These are phyloP conservation scores for Teratosphaeria zuluensis DNA, from an alignment of 2,329 filamentous ascomycete species.

Conservation along the genomic window DNA sequence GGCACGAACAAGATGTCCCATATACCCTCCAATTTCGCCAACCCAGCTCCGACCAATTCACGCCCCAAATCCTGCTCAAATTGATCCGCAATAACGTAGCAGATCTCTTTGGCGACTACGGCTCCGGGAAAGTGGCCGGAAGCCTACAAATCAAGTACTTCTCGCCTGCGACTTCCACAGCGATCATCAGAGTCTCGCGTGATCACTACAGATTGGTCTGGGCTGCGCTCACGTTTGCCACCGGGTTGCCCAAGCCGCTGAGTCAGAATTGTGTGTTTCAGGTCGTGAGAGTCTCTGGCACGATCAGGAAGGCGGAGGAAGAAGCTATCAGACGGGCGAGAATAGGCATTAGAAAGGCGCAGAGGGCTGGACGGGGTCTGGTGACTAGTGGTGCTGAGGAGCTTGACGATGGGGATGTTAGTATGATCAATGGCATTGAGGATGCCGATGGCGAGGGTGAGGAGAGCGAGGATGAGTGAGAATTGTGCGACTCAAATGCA, in stretches of 20 bases:
- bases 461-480: constrained; percentile 7
- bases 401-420: constrained; percentile 26
- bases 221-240: constrained; percentile 77
- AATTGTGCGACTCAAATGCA: background rate
- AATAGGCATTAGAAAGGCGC: constrained; percentile 58
- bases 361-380: constrained; percentile 36
- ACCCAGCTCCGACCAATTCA: constrained; percentile 65
- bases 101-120: constrained; percentile 79
- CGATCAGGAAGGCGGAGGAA: constrained; percentile 84
- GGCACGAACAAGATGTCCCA: constrained; percentile 34
- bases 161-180: constrained; percentile 83
- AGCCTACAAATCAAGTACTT: constrained; percentile 83
- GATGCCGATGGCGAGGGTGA: constrained; percentile 37
- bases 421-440: constrained; percentile 37
- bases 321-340: constrained; percentile 75
- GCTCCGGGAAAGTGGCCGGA: constrained; percentile 61
- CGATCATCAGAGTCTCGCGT: constrained; percentile 76
- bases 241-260: constrained; percentile 52
- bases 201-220: constrained; percentile 80
- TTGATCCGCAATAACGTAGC: constrained; percentile 62
- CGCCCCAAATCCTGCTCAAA: constrained; percentile 53
- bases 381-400: constrained; percentile 19
- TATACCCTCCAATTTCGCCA: constrained; percentile 64
- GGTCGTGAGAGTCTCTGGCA: constrained; percentile 81
- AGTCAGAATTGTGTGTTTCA: constrained; percentile 64